phyloP scores from a whole-genome alignment of 2,329 filamentous ascomycete species.

The Fusarium sp. region DNA sequence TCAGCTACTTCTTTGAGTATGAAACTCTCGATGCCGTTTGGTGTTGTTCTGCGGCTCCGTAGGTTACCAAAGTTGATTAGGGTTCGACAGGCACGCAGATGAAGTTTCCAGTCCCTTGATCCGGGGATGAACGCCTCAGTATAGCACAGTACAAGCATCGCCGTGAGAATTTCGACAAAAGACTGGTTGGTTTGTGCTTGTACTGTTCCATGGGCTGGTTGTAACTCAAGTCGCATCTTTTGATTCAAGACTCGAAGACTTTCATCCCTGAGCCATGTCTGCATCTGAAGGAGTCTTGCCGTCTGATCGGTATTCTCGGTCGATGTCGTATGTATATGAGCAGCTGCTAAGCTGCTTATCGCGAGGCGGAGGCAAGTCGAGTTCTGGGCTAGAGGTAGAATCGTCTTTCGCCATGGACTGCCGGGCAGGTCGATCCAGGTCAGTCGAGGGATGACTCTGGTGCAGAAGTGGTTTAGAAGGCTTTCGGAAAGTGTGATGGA shows the following conservation, averaged over 20 bases:
- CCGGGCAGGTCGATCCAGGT: constrained; percentile 38
- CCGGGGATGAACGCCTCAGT: constrained; percentile 10
- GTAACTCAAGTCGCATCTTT: constrained; percentile 10
- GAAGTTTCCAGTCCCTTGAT: constrained; percentile 10
- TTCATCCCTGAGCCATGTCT: constrained; percentile 1
- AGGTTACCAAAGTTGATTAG: constrained; percentile 5
- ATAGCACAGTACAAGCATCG: constrained; percentile 14
- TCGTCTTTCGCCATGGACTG: constrained; percentile 31
- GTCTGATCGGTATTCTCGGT: neutral
- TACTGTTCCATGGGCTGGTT: neutral
- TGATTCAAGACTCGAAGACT: constrained; percentile 11
- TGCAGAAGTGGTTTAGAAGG: constrained; percentile 32
- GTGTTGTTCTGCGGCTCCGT: neutral
- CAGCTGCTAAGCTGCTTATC: constrained; percentile 18
- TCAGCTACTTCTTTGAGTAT: constrained; percentile 12
- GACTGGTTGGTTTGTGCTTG: neutral
- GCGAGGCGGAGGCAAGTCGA: constrained; percentile 33
- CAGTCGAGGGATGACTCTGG: constrained; percentile 30
- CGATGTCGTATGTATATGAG: constrained; percentile 4
- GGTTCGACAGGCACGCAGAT: constrained; percentile 9
- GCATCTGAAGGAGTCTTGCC: neutral
- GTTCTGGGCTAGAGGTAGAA: constrained; percentile 15
- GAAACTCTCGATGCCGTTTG: constrained; percentile 7
- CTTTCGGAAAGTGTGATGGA: constrained; percentile 20
- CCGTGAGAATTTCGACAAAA: constrained; percentile 4